Conservation (phyloP, 805 yeast species). For the Saccharomycopsis javanensis region DNA sequence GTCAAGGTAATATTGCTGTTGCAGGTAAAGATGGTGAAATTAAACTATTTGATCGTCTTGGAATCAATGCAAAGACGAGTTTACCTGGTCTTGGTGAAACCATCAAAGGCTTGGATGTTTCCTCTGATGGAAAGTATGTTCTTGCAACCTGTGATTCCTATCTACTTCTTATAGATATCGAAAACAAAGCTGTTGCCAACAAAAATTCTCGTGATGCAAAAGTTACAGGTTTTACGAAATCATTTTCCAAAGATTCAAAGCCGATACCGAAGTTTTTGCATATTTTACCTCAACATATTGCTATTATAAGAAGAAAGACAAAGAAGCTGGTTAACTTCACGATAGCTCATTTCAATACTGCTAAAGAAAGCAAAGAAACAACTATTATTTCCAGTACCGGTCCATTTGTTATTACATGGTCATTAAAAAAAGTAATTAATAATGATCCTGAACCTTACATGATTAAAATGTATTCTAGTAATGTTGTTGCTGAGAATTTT, state of each 20-base stretch:
- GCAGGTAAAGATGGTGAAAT: constrained; percentile 71
- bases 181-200: constrained; percentile 40
- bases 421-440: constrained; percentile 46
- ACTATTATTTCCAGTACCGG: constrained; percentile 72
- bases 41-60: constrained; percentile 61
- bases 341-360: constrained; percentile 68
- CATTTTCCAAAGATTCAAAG: constrained; percentile 54
- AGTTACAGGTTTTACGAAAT: constrained; percentile 49
- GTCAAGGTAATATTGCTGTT: constrained; percentile 62
- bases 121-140: constrained; percentile 74
- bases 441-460: constrained; percentile 48
- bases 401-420: constrained; percentile 78
- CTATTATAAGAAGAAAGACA: constrained; percentile 44
- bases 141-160: constrained; percentile 72
- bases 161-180: constrained; percentile 58
- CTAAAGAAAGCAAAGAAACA: constrained; percentile 53
- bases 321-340: constrained; percentile 49
- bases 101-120: constrained; percentile 54
- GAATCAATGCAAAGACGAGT: constrained; percentile 65
- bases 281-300: constrained; percentile 63
- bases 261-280: constrained; percentile 63
- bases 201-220: constrained; percentile 37
- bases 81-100: constrained; percentile 79
- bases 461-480: constrained; percentile 50
- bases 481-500: constrained; percentile 71